Conservation (phyloP, 768 basidiomycete genomes). For the Xerocomellus intermedius region DNA sequence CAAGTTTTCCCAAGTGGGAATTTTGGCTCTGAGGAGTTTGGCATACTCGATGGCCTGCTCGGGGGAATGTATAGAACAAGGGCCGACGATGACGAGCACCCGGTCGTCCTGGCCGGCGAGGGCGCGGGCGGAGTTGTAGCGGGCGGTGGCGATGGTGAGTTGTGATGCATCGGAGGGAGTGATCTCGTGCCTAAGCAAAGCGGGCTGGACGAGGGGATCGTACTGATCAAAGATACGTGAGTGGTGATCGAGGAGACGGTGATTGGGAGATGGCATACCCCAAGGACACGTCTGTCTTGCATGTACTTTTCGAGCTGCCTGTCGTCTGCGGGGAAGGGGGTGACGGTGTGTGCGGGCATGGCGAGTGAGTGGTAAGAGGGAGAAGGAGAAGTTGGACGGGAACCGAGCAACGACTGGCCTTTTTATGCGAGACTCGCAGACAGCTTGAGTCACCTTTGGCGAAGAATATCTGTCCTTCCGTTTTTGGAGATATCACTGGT, state of each 20-base stretch:
- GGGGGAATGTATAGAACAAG: constrained; percentile 91
- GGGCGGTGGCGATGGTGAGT: constrained; percentile 75
- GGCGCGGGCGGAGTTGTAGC: constrained; percentile 75
- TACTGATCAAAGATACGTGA: constrained; percentile 50
- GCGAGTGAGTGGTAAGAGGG: background rate
- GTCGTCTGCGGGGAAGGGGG: constrained; percentile 65
- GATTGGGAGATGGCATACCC: constrained; percentile 44
- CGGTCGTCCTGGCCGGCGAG: constrained; percentile 84
- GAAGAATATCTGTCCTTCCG: background rate
- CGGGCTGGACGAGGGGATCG: constrained; percentile 94
- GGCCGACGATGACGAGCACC: constrained; percentile 88
- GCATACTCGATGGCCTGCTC: constrained; percentile 86
- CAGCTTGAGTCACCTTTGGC: background rate
- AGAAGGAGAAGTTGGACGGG: background rate
- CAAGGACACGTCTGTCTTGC: constrained; percentile 77
- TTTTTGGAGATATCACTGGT: background rate
- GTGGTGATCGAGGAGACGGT: background rate
- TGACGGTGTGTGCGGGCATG: constrained; percentile 42
- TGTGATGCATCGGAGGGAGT: constrained; percentile 62
- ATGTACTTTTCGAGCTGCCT: constrained; percentile 68
- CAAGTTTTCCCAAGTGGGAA: constrained; percentile 68
- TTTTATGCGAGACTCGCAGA: constrained; percentile 31
- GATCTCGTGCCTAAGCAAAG: constrained; percentile 85
- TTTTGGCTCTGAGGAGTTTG: constrained; percentile 63
- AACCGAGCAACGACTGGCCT: background rate